Evolutionary conservation across 148 eudicot species (phyloP), one percentile per base, ranked within the genome.

Genomic region (Rhododendron kiyosumense): DNA sequence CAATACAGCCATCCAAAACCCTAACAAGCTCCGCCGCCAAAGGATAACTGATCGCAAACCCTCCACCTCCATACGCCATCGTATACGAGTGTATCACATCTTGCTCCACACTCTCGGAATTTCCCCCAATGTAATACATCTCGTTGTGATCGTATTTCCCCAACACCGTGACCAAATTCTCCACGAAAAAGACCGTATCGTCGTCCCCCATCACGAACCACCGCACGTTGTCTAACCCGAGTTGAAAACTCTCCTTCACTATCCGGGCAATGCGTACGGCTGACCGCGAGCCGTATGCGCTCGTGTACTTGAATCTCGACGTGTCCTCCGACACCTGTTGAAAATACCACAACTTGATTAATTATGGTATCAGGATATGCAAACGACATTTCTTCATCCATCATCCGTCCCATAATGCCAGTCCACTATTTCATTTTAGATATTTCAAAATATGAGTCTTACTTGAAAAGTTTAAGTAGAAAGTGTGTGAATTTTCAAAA

Each of bases 171-270:
- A 90, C 79, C 87, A 91, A 79, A 61, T 90, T 91, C 46, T 91
- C 91, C 10, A 82, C 14, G 14, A 91, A 91, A 79, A 91, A 90
- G 22, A 91, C 90, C 54, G 93, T 91, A 59, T 91, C 93, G 26
- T 91, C 93, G 12, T 91, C 93, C 3, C 93, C 93, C 90, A 91
- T 79, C 3, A 91, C 92, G 4, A 90, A 91, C 93, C 93, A 91
- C 82, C 93, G 88, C 52, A 90, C 92, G 15, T 87, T 81, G 4
- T 65, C 83, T 54, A 89, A 79, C 71, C 89, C 90, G 0, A 91
- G 63, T 34, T 89, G 86, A 38, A 90, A 91, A 38, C 92, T 91
- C 87, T 91, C 93, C 28, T 90, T 90, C 79, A 91, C 89, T 1
- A 91, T 87, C 4, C 92, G 76, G 0, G 92, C 93, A 7, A 91